Percentiles rank a stretch among this genome's conserved stretches.
Evolutionary conservation across 208 protist species (phyloP).

Genomic region (Herpetomonas samuelpessoai): DNA sequence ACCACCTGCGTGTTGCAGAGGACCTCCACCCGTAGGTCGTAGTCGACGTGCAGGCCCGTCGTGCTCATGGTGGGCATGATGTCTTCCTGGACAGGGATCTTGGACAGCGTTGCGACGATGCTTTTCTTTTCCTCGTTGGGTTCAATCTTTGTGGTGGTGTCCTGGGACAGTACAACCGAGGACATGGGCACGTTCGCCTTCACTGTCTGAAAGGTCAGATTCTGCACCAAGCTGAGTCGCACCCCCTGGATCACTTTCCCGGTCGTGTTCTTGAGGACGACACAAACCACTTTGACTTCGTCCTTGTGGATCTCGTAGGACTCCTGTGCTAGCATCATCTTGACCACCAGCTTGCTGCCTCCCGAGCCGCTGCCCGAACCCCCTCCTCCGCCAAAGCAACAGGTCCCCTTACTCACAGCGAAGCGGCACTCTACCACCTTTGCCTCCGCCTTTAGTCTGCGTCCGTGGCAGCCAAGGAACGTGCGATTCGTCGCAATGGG

Average conservation of each 20-base stretch:
- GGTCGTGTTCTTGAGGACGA: slow-evolving; percentile 17
- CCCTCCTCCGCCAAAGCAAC: neutral
- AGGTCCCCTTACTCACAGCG: slow-evolving; percentile 1
- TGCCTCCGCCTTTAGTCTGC: neutral
- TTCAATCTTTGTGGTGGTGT: neutral
- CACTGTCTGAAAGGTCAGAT: slow-evolving; percentile 17
- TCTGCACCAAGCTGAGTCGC: slow-evolving; percentile 16
- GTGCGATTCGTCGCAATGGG: slow-evolving; percentile 6
- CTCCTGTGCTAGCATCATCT: slow-evolving; percentile 4
- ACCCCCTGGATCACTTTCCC: slow-evolving; percentile 9
- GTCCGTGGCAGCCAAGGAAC: slow-evolving; percentile 8
- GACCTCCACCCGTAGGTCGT: slow-evolving; percentile 20
- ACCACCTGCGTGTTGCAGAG: slow-evolving; percentile 3
- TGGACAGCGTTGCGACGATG: neutral
- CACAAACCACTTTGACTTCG: slow-evolving; percentile 3
- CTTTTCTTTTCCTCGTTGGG: slow-evolving; percentile 3
- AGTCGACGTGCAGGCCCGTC: slow-evolving; percentile 20
- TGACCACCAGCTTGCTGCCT: slow-evolving; percentile 6
- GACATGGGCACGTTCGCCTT: slow-evolving; percentile 16
- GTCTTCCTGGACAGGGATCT: neutral
- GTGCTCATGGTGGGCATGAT: slow-evolving; percentile 22
- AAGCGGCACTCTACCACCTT: slow-evolving; percentile 5
- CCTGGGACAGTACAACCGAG: slow-evolving; percentile 1
- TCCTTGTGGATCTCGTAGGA: slow-evolving; percentile 8
- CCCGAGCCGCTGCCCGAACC: neutral